phyloP scores from a whole-genome alignment of 495 filamentous ascomycete genomes.

The Penicillium pulvis region DNA sequence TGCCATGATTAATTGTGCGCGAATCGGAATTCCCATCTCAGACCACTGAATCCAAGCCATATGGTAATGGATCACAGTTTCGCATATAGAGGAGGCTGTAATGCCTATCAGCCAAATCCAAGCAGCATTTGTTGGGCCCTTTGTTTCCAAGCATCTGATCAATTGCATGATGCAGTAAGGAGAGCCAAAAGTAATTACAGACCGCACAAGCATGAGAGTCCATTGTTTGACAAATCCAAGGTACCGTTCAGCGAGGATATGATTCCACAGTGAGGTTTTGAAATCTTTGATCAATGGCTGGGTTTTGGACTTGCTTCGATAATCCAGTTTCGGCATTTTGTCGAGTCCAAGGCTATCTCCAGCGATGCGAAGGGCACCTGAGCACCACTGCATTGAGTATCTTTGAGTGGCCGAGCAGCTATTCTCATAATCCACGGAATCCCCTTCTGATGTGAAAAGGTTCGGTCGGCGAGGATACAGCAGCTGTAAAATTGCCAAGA shows the following conservation, averaged over 20 bases:
- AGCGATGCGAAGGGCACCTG: not conserved
- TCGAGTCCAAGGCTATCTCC: not conserved
- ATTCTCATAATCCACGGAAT: not conserved
- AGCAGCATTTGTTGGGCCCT: not conserved
- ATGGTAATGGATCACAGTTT: not conserved
- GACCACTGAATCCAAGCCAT: conserved; percentile 6
- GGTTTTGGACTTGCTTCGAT: not conserved
- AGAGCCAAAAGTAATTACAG: conserved; percentile 1
- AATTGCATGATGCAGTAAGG: conserved; percentile 2
- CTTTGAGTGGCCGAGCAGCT: not conserved
- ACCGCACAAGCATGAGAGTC: not conserved
- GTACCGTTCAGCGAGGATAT: not conserved
- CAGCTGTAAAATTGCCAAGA: not conserved
- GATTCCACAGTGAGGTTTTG: not conserved
- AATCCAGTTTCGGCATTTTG: not conserved
- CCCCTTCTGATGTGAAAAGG: not conserved
- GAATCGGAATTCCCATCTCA: conserved; percentile 2
- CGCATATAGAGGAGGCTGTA: not conserved
- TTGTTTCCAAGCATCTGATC: not conserved
- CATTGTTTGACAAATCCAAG: conserved; percentile 1
- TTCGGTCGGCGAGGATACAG: conserved; percentile 3
- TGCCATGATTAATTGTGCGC: conserved; percentile 4
- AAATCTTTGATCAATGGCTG: not conserved
- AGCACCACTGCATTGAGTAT: conserved; percentile 2
- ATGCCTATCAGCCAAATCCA: conserved; percentile 2